Percentiles rank a stretch among this genome's conserved stretches.
These are phyloP conservation scores for Crithidia fasciculata DNA, from an alignment of 208 protist genomes.

Conservation along the genomic window DNA sequence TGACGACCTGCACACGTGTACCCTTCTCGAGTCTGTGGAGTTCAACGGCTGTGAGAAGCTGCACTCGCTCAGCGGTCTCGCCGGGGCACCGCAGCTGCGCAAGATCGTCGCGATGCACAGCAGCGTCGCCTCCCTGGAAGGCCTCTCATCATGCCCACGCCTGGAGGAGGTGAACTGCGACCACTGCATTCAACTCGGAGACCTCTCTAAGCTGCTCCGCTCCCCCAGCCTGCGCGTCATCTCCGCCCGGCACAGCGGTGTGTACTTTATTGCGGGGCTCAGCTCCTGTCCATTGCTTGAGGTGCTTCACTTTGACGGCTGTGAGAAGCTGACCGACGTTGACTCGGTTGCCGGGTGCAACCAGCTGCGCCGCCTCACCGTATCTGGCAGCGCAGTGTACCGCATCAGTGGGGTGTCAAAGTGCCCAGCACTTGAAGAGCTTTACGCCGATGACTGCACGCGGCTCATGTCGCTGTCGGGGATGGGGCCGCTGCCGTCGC, in stretches of 20 bases:
- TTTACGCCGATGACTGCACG: background rate
- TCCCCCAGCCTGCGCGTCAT: slow-evolving; percentile 5
- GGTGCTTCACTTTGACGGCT: slow-evolving; percentile 12
- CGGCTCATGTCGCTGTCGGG: slow-evolving; percentile 7
- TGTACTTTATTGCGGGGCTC: background rate
- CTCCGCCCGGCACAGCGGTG: slow-evolving; percentile 9
- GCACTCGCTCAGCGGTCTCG: background rate
- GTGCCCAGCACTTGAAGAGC: slow-evolving; percentile 8
- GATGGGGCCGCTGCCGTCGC: background rate
- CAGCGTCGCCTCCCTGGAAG: slow-evolving; percentile 9
- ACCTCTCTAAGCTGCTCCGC: slow-evolving; percentile 12
- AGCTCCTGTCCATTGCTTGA: slow-evolving; percentile 11
- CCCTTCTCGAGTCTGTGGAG: background rate
- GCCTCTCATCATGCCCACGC: background rate
- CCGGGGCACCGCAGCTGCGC: slow-evolving; percentile 11
- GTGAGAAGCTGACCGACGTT: slow-evolving; percentile 9
- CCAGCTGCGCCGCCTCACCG: slow-evolving; percentile 1
- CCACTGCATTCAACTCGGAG: slow-evolving; percentile 3
- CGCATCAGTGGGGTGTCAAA: background rate
- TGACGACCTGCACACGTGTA: background rate
- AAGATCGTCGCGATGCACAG: slow-evolving; percentile 6
- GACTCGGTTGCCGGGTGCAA: slow-evolving; percentile 6
- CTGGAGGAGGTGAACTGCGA: slow-evolving; percentile 9
- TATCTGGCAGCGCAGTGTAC: slow-evolving; percentile 3
- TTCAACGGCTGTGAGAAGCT: slow-evolving; percentile 8